phyloP scores from a whole-genome alignment of 805 yeast species.

The Sungouiozyma ichnusensis region DNA sequence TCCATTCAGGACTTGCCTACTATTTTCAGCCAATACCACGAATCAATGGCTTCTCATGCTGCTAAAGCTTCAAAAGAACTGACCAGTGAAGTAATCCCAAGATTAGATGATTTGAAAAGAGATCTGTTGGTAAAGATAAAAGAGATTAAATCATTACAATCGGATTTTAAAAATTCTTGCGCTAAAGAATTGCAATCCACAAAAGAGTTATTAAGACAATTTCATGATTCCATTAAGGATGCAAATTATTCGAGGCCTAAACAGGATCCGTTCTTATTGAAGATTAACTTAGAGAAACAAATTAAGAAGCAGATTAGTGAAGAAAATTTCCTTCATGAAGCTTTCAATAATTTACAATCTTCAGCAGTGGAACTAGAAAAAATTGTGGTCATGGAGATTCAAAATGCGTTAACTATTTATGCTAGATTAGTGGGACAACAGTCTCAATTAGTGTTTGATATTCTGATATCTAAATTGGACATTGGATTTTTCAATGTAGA shows the following conservation, averaged over 20 bases:
- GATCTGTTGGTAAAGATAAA: constrained; percentile 77
- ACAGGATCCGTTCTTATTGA: constrained; percentile 75
- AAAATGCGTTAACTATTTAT: constrained; percentile 63
- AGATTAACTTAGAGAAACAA: constrained; percentile 60
- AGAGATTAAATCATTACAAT: constrained; percentile 70
- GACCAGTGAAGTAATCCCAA: constrained; percentile 48
- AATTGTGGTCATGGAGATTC: constrained; percentile 77
- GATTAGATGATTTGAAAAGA: constrained; percentile 55
- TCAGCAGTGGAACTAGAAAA: constrained; percentile 82
- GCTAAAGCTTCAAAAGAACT: constrained; percentile 49
- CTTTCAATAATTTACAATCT: constrained; percentile 72
- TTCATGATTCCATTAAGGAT: constrained; percentile 50
- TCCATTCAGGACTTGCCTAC: constrained; percentile 79
- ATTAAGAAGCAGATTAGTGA: constrained; percentile 67
- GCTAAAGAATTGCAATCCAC: constrained; percentile 58
- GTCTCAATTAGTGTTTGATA: constrained; percentile 57
- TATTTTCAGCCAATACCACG: constrained; percentile 53
- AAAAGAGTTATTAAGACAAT: constrained; percentile 42
- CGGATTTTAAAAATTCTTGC: constrained; percentile 74
- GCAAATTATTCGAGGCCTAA: constrained; percentile 37
- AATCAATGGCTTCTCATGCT: constrained; percentile 47
- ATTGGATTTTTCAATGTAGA: constrained; percentile 64
- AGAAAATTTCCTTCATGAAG: constrained; percentile 80
- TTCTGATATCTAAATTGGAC: constrained; percentile 53
- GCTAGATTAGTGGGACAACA: constrained; percentile 62